Conservation (phyloP, 805 yeast genomes). For the Candida ovalis region DNA sequence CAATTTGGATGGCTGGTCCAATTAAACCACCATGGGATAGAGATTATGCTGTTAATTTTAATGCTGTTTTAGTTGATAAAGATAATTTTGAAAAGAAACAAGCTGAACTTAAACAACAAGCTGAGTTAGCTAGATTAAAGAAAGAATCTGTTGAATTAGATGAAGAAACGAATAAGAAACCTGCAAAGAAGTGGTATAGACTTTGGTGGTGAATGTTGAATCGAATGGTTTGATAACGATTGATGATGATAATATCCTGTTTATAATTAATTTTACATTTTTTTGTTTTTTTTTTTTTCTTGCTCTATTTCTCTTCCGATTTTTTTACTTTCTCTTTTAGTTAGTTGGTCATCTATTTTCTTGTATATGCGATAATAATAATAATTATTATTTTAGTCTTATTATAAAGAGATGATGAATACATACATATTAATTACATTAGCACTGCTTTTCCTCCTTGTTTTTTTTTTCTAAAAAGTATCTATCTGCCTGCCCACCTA, state of each 20-base stretch:
- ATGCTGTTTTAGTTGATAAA: conserved; percentile 35
- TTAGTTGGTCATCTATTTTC: no score
- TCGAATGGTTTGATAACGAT: no score
- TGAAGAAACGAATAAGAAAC: conserved; percentile 23
- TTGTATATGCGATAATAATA: no score
- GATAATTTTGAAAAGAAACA: conserved; percentile 45
- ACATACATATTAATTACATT: no score
- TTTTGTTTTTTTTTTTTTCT: neutral
- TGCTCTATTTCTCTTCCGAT: neutral
- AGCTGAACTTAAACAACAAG: conserved; percentile 37
- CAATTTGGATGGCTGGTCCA: conserved; percentile 79
- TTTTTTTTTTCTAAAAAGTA: no score
- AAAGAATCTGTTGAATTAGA: conserved; percentile 33
- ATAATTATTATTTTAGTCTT: no score
- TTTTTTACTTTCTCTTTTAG: neutral
- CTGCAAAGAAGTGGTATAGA: conserved; percentile 29
- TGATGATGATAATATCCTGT: neutral
- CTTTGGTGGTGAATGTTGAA: conserved; percentile 16
- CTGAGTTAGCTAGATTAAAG: conserved; percentile 40
- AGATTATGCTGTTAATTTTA: conserved; percentile 32
- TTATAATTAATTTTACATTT: neutral
- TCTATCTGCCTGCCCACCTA: conserved; percentile 14
- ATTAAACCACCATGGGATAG: conserved; percentile 66
- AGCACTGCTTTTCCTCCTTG: no score
- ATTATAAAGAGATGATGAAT: no score